Conservation (phyloP, 2,329 filamentous ascomycete genomes). For the Graphium sp. region DNA sequence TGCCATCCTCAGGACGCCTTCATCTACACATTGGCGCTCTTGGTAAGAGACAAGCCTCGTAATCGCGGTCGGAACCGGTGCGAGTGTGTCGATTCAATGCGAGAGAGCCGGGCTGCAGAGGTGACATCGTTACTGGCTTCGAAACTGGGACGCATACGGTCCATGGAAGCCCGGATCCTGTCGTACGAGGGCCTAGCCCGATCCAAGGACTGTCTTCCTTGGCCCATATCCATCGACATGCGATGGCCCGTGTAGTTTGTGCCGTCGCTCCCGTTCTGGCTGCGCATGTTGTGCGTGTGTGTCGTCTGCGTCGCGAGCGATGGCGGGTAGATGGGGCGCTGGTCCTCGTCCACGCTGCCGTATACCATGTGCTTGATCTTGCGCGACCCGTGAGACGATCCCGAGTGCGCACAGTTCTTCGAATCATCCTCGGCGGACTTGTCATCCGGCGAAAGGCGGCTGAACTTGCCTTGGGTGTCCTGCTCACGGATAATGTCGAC, state of each 20-base stretch:
- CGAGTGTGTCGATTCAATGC: constrained; percentile 61
- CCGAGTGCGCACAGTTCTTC: constrained; percentile 20
- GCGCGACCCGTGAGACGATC: constrained; percentile 20
- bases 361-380: constrained; percentile 40
- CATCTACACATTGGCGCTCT: too few species aligned
- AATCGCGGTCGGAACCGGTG: constrained; percentile 17
- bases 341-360: constrained; percentile 65
- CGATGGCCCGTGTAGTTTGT: constrained; percentile 70
- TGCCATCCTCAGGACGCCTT: too few species aligned
- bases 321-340: constrained; percentile 83
- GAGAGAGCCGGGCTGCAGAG: constrained; percentile 66
- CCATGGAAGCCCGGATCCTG: constrained; percentile 72
- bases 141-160: constrained; percentile 67
- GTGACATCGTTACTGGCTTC: constrained; percentile 86
- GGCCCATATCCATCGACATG: constrained; percentile 39
- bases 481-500: constrained; percentile 94
- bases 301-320: constrained; percentile 68
- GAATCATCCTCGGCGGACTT: constrained; percentile 15
- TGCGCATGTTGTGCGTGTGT: constrained; percentile 51
- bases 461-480: constrained; percentile 66
- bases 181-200: constrained; percentile 74
- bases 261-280: constrained; percentile 84
- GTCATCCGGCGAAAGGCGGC: constrained; percentile 40
- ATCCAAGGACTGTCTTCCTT: constrained; percentile 41
- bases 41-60: constrained; percentile 24